A percentile compares a stretch with the other conserved stretches of the same genome.
Evolutionary conservation across 2,329 filamentous ascomycete genomes (phyloP).

Genomic region (Chaetomiaceae sp.): DNA sequence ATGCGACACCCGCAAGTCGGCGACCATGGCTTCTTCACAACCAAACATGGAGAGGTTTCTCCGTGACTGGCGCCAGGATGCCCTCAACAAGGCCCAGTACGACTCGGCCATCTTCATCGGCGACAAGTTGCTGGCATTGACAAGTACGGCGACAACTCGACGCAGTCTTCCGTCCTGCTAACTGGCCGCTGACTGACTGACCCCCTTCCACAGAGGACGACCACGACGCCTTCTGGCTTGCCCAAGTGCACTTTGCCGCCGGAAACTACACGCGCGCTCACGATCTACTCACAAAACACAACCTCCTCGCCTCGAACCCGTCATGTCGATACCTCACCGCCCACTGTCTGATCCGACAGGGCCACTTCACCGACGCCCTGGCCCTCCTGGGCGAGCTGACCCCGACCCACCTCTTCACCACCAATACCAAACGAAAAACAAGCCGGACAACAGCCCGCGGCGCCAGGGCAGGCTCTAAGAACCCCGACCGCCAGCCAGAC

Average conservation of each 20-base stretch:
- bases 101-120: conserved; percentile 95
- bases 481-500: conserved; percentile 20
- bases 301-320: conserved; percentile 74
- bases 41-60: conserved; percentile 81
- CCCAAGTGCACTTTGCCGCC: conserved; percentile 94
- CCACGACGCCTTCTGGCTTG: conserved; percentile 92
- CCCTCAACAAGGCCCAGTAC: conserved; percentile 91
- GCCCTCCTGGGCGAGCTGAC: conserved; percentile 84
- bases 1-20: conserved; percentile 3
- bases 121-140: conserved; percentile 92
- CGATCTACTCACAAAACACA: conserved; percentile 76
- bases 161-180: background rate
- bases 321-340: conserved; percentile 90
- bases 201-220: conserved; percentile 63
- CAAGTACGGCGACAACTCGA: conserved; percentile 54
- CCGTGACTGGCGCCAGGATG: conserved; percentile 91
- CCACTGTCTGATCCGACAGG: conserved; percentile 91
- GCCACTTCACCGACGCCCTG: conserved; percentile 83
- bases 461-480: conserved; percentile 26
- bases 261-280: conserved; percentile 93
- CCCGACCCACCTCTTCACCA: conserved; percentile 78
- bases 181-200: too few relatives aligned
- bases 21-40: conserved; percentile 23
- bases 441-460: conserved; percentile 36
- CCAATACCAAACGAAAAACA: conserved; percentile 61